Base-by-base conservation (phyloP, 108 stramenopile species). In the Nannochloropsis salina region DNA sequence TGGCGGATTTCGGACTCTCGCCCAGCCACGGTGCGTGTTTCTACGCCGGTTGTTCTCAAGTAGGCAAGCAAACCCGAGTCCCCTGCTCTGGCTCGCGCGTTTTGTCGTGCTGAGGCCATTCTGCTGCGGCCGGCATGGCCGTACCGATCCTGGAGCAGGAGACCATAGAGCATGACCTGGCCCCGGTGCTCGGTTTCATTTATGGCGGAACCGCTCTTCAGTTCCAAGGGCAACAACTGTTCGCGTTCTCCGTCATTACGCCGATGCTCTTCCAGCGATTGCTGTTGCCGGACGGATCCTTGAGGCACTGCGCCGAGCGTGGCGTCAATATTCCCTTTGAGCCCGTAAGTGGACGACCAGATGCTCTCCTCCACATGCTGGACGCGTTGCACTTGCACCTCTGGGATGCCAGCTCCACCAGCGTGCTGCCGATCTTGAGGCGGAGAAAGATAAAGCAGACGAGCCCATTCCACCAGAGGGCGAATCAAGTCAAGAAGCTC, bases 241-340 rank as follows among this genome's bases (percentile, higher is more conserved):
- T 41, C 22, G 22, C 5, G 40, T 40, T 41, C 22, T 31, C 31
- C 31, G 31, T 31, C 31, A 31, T 31, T 31, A 31, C 83, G 40
- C 83, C 87, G 44, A 80, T 80, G 47, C 87, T 42, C n/a, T 87
- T 87, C 79, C 87, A 83, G 31, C 31, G 1, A 31, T n/a, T 74
- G 61, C 61, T 74, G 61, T 8, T 74, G 61, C 61, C 15, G 20
- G 3, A 11, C 11, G 40, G 81, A 40, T 11, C 11, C 22, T 11
- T 3, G 22, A 41, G 81, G 81, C 11, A 81, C 12, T 5, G 88
- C 84, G 20, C 42, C 88, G 41, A 89, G 82, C n/a, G 88, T 86
- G 6, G 88, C 88, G 45, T 89, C 88, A 82, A 89, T 81, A 47
- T 85, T 74, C 20, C 88, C 88, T 80, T 89, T 89, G 5, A 89